These are phyloP conservation scores for Metrosideros polymorpha DNA, from an alignment of 441 rosid genomes.

Conservation along the genomic window DNA sequence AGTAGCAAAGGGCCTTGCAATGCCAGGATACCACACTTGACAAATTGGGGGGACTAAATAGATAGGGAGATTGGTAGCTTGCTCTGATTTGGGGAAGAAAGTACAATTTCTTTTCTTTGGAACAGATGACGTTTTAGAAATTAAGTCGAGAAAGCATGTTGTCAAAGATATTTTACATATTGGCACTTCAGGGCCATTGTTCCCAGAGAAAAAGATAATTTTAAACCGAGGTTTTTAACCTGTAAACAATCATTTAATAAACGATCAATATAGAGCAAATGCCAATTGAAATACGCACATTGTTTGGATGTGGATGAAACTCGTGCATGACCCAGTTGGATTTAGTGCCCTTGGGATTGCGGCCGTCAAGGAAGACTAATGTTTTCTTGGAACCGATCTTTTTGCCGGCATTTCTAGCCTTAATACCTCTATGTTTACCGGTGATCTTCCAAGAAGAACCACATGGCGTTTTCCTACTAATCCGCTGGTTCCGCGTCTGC, in stretches of 20 bases:
- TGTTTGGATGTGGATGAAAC: not conserved
- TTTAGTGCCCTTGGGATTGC: not conserved
- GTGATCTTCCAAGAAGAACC: constrained; percentile 4
- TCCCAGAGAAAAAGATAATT: not conserved
- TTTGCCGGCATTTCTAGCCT: not conserved
- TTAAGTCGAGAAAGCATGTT: not conserved
- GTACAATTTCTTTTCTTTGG: not conserved
- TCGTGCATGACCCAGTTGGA: not conserved
- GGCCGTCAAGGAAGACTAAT: not conserved
- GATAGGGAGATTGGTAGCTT: too few species aligned
- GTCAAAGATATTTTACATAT: not conserved
- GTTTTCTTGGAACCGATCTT: not conserved
- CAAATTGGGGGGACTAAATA: too few species aligned
- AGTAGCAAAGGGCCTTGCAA: not conserved
- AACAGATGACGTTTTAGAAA: not conserved
- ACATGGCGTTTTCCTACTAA: not conserved
- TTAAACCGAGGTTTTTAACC: not conserved
- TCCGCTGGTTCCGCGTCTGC: not conserved
- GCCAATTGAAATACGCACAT: not conserved
- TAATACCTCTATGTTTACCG: not conserved
- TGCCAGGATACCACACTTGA: too few species aligned
- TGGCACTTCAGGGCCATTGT: not conserved
- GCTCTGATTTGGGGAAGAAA: too few species aligned
- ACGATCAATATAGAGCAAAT: not conserved
- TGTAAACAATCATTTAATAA: not conserved